Base-by-base conservation (phyloP, 1,139 yeast genomes). In the Debaryomyces udenii region DNA sequence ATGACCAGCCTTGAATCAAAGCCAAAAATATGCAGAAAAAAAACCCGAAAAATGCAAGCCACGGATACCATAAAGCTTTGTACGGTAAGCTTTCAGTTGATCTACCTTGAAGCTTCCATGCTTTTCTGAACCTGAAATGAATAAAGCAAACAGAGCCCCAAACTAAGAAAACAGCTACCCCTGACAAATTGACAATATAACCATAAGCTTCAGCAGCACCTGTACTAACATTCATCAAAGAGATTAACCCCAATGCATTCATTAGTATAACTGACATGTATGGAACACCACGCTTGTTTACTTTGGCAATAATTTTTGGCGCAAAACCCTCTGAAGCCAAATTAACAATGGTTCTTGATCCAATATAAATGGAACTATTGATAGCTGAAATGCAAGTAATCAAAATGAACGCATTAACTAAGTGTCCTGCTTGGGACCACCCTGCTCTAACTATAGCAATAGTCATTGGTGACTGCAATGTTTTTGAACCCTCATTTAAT, bases 1-100 rank as follows among this genome's bases (percentile, higher is more conserved):
- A 68, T 1, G 84, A 67, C 88, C 89, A 83, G 2, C 89, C 86
- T 58, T 83, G 89, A 27, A 83, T 78, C 18, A 83, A 59, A 2
- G 79, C 83, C 47, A 83, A 66, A 44, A 83, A 73, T 2, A 70
- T 47, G 51, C 80, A 82, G 36, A 80, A 61, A 0, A 62, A 49
- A 6, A 83, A 63, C 1, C 85, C 84, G 35, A 78, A 51, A 37
- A 68, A 66, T 2, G 84, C 80, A 22, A 73, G 63, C 52, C 60
- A 66, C 2, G 90, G 89, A 53, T 69, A 81, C 52, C 75, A 66
- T 32, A 68, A 56, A 1, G 83, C 80, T 43, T 62, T 66, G 62
- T 68, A 83, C 1, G 84, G 83, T 32, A 84, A 65, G 2, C 76
- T 80, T 3, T 64, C 71, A 0, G 68, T 43, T 2, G 74, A 52